These are phyloP conservation scores for Cardamine chenopodiifolia DNA, from an alignment of 345 rosid genomes.

Conservation along the genomic window DNA sequence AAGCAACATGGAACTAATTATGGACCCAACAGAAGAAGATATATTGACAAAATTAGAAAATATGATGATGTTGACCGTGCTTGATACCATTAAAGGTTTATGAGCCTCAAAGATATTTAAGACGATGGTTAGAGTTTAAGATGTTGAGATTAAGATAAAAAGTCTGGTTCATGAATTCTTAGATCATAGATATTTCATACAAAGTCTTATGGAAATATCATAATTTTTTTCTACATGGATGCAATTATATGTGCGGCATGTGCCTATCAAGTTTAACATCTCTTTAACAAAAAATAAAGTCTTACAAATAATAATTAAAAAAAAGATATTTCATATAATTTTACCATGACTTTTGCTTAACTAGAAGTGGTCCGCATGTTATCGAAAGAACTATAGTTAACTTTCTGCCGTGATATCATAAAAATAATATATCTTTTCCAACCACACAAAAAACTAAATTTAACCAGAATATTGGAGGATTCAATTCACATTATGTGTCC, in stretches of 20 bases:
- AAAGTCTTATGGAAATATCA: neutral
- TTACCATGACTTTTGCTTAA: neutral
- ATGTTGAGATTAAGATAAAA: neutral
- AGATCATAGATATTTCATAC: neutral
- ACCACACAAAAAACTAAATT: neutral
- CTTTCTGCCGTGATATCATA: slow-evolving; percentile 10
- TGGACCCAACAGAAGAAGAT: neutral
- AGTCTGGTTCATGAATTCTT: neutral
- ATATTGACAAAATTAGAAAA: neutral
- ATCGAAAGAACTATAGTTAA: slow-evolving; percentile 2
- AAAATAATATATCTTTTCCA: neutral
- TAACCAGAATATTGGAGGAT: slow-evolving; percentile 5
- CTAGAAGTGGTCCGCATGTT: neutral
- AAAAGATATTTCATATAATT: no score
- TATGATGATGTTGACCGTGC: neutral
- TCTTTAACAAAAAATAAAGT: no score
- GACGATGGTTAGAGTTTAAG: neutral
- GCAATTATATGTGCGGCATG: no score
- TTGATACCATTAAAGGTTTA: neutral
- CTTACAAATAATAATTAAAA: neutral
- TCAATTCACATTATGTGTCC: neutral
- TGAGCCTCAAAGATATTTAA: neutral
- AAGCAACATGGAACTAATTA: neutral
- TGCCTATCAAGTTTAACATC: no score
- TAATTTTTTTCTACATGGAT: no score